Conservation (phyloP, 1,139 yeast genomes). For the Diutina siamensis region DNA sequence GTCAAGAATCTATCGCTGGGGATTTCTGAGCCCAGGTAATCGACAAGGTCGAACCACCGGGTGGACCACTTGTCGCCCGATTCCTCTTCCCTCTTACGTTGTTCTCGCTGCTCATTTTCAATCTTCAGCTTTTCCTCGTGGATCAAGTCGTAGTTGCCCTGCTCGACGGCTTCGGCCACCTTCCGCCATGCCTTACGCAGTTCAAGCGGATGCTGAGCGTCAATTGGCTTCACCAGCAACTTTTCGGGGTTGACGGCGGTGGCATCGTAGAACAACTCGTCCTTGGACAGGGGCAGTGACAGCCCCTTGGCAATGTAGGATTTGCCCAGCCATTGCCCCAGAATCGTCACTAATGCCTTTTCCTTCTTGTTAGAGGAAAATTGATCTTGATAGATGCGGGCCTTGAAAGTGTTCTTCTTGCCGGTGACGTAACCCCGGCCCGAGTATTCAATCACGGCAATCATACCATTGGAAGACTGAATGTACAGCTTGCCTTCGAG, state of each 20-base stretch:
- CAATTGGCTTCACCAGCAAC: constrained; percentile 66
- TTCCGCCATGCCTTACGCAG: constrained; percentile 75
- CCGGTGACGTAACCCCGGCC: constrained; percentile 97
- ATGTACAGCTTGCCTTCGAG: constrained; percentile 78
- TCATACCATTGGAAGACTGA: constrained; percentile 70
- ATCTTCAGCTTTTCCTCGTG: constrained; percentile 62
- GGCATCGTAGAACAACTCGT: constrained; percentile 63
- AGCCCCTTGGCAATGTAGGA: constrained; percentile 41
- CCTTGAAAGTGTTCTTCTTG: constrained; percentile 84
- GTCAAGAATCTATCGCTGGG: constrained; percentile 25
- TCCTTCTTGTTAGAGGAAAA: constrained; percentile 39
- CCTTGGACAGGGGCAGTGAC: constrained; percentile 24
- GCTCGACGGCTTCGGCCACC: constrained; percentile 78
- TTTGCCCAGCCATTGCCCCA: constrained; percentile 88
- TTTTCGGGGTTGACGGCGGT: constrained; percentile 36
- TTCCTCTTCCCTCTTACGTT: constrained; percentile 51
- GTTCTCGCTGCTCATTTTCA: constrained; percentile 74
- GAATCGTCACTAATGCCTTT: constrained; percentile 62
- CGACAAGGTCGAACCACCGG: constrained; percentile 64
- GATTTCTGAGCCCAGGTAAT: constrained; percentile 22
- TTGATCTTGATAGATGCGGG: constrained; percentile 53
- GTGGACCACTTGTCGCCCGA: constrained; percentile 55
- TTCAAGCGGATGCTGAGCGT: constrained; percentile 65
- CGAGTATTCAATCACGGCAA: constrained; percentile 63
- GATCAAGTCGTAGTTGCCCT: constrained; percentile 64